Conservation (phyloP, 2,329 filamentous ascomycete genomes). For the Zymoseptoria brevis region DNA sequence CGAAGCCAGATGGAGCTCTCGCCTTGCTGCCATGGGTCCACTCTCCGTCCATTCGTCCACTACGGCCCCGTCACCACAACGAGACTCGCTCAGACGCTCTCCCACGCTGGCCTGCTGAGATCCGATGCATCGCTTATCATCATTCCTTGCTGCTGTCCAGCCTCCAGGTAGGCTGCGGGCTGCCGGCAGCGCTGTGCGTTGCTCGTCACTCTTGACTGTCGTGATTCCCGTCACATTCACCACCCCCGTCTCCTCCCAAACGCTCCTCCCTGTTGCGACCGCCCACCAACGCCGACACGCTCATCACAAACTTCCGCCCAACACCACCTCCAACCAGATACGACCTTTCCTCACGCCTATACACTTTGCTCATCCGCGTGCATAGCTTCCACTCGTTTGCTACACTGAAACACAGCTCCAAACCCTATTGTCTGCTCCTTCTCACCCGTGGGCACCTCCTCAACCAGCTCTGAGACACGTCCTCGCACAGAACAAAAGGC, state of each 20-base stretch:
- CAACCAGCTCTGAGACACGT: conserved; percentile 3
- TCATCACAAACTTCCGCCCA: background rate
- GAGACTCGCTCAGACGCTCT: background rate
- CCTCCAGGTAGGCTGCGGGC: background rate
- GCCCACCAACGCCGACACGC: background rate
- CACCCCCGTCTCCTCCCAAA: background rate
- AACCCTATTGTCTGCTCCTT: background rate
- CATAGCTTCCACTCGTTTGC: background rate
- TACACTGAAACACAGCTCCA: background rate
- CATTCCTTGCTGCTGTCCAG: background rate
- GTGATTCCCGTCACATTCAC: background rate
- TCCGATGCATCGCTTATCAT: background rate
- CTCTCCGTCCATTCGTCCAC: too few species aligned
- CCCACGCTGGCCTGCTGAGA: background rate
- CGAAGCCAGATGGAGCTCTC: background rate
- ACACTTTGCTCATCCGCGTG: background rate
- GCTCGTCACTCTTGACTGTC: background rate
- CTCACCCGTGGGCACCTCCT: background rate
- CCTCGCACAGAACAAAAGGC: conserved; percentile 7
- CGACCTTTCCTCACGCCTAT: background rate
- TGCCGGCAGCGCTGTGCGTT: background rate
- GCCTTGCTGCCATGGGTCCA: background rate
- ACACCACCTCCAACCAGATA: background rate
- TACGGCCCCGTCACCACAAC: background rate
- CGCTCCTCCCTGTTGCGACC: background rate